phyloP scores from a whole-genome alignment of 805 yeast genomes.

The Zygosaccharomyces kombuchaensis region DNA sequence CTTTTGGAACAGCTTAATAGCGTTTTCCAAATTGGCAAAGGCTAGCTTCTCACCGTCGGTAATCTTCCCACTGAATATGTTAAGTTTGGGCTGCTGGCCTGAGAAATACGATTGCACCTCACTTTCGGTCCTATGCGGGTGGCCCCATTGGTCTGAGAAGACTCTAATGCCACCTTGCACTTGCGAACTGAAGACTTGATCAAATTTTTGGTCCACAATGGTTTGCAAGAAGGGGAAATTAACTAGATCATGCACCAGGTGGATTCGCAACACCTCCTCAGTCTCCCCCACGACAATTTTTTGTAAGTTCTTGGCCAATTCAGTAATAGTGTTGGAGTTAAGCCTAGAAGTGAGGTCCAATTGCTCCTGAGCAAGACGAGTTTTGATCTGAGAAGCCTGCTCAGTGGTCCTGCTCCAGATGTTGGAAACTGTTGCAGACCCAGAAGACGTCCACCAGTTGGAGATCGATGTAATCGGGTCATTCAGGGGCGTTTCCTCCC shows the following conservation, averaged over 20 bases:
- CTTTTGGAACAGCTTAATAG: constrained; percentile 44
- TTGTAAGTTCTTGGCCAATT: constrained; percentile 32
- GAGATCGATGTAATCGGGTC: constrained; percentile 66
- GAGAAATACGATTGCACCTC: constrained; percentile 1
- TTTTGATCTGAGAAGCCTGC: constrained; percentile 40
- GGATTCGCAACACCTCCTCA: constrained; percentile 55
- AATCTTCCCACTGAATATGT: constrained; percentile 68
- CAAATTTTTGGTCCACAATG: constrained; percentile 49
- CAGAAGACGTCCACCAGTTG: constrained; percentile 72
- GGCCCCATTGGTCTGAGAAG: constrained; percentile 49
- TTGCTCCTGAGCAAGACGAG: constrained; percentile 36
- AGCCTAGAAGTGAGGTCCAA: constrained; percentile 29
- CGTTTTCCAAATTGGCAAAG: constrained; percentile 77
- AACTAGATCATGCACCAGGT: constrained; percentile 62
- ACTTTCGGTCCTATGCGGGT: constrained; percentile 19
- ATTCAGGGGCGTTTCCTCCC: constrained; percentile 30
- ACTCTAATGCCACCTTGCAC: constrained; percentile 75
- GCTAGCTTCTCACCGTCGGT: constrained; percentile 87
- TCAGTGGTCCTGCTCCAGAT: constrained; percentile 61
- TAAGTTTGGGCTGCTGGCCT: constrained; percentile 44
- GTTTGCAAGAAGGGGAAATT: constrained; percentile 43
- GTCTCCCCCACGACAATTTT: constrained; percentile 38
- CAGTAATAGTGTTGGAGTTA: constrained; percentile 25
- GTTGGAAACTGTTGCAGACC: constrained; percentile 59
- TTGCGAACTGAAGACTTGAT: constrained; percentile 57